Base-by-base conservation (phyloP, 2,329 filamentous ascomycete genomes). In the Talaromyces sp. region DNA sequence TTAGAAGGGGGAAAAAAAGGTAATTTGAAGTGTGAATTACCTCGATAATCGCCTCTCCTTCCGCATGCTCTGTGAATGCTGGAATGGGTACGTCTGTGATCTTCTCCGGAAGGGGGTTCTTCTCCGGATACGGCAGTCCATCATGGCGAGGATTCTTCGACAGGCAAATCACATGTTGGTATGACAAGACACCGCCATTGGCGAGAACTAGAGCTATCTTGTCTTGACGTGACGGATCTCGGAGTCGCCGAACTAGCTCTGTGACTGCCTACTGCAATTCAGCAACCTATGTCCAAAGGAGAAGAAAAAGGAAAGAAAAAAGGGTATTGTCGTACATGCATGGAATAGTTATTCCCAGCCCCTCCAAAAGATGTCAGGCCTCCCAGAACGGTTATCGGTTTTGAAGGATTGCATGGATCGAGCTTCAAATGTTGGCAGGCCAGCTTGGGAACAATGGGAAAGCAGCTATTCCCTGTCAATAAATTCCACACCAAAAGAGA, bases 341-440 rank as follows among this genome's bases (percentile, higher is more conserved):
- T 85, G 0, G 84, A 87, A 62, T 89, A 89, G 58, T 89, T 89
- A 64, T 89, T 89, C 0, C 87, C 87, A 6, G 87, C 87, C 0
- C 87, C 87, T 0, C 87, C 87, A 61, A 89, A 89, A 0, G 82
- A 87, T 4, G 87, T 89, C 58, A 90, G 67, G 0, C 87, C 87
- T 0, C 87, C 87, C 0, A 89, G 76, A 0, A 89, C 71, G 0
- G 85, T 88, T 21, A 88, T 78, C 0, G 83, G 80, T 63, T 84
- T 86, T 1, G 71, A 31, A 1, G 77, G 68, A 1, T 77, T 70
- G 0, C 71, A 71, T 0, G 83, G 74, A 0, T 82, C 76, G 1
- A 89, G 68, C 0, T 79, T 80, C 0, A 89, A 78, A 69, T 89
- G 84, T 2, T 82, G 71, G 29, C 82, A 84, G 1, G 86, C 87